Percentiles rank a stretch among this genome's conserved stretches.
phyloP scores from a whole-genome alignment of 805 yeast species.

The Allodekkera sacchari region DNA sequence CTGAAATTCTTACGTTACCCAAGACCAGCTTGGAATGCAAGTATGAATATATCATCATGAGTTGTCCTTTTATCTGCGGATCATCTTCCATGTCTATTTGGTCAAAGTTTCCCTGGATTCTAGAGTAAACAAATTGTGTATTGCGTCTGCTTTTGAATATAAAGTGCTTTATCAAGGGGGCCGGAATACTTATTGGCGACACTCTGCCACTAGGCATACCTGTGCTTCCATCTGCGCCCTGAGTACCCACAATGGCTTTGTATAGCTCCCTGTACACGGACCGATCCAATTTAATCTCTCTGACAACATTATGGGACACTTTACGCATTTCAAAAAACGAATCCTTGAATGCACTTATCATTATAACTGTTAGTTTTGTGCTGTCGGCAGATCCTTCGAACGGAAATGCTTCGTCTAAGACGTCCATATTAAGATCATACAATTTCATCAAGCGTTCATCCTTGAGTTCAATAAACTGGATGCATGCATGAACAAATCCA shows the following conservation, averaged over 20 bases:
- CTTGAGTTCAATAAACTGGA: constrained; percentile 45
- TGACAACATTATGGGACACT: constrained; percentile 45
- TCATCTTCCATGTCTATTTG: constrained; percentile 11
- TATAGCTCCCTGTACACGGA: constrained; percentile 22
- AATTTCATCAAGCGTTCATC: constrained; percentile 22
- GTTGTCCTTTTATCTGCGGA: constrained; percentile 12
- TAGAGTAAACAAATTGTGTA: constrained; percentile 48
- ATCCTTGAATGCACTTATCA: constrained; percentile 66
- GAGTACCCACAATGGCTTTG: constrained; percentile 21
- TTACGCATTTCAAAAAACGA: constrained; percentile 69
- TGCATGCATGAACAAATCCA: constrained; percentile 81
- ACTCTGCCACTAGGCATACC: constrained; percentile 29
- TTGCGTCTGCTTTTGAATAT: constrained; percentile 63
- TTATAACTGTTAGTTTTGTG: constrained; percentile 31
- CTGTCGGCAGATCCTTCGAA: constrained; percentile 11
- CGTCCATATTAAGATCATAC: constrained; percentile 19
- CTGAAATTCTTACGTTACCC: constrained; percentile 5
- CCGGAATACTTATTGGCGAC: constrained; percentile 44
- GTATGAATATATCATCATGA: constrained; percentile 21
- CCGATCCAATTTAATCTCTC: constrained; percentile 30
- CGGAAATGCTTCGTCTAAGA: constrained; percentile 6
- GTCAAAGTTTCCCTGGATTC: constrained; percentile 12
- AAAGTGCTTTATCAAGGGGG: constrained; percentile 64
- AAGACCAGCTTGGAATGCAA: constrained; percentile 16
- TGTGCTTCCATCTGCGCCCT: constrained; percentile 20